phyloP scores from a whole-genome alignment of 768 basidiomycete species.

The Lactarius evosmus region DNA sequence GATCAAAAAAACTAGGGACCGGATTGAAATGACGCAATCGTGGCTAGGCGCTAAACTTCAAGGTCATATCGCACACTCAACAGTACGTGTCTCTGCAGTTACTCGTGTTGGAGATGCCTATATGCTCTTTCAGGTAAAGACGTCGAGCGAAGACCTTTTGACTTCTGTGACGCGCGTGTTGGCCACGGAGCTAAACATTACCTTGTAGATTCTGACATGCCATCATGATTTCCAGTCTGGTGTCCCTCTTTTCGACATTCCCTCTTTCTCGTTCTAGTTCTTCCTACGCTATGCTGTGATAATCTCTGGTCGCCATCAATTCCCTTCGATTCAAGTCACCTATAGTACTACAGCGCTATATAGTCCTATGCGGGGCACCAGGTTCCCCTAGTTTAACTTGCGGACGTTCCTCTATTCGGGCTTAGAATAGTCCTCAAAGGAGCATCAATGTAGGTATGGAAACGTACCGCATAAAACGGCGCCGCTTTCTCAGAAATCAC shows the following conservation, averaged over 20 bases:
- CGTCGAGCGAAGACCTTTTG: background rate
- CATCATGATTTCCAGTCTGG: no score
- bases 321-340: background rate
- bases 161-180: background rate
- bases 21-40: background rate
- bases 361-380: background rate
- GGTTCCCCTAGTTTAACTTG: background rate
- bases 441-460: no score
- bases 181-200: background rate
- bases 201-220: background rate
- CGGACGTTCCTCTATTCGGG: conserved; percentile 14
- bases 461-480: conserved; percentile 17
- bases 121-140: background rate
- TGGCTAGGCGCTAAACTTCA: background rate
- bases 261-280: background rate
- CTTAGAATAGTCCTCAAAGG: background rate
- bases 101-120: background rate
- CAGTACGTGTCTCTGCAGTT: background rate
- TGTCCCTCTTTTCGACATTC: background rate
- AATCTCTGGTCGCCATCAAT: background rate
- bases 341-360: background rate
- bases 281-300: background rate
- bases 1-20: background rate
- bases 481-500: conserved; percentile 17
- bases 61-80: background rate